These are phyloP conservation scores for Echinosophora koreensis DNA, from an alignment of 306 rosid species.

Conservation along the genomic window DNA sequence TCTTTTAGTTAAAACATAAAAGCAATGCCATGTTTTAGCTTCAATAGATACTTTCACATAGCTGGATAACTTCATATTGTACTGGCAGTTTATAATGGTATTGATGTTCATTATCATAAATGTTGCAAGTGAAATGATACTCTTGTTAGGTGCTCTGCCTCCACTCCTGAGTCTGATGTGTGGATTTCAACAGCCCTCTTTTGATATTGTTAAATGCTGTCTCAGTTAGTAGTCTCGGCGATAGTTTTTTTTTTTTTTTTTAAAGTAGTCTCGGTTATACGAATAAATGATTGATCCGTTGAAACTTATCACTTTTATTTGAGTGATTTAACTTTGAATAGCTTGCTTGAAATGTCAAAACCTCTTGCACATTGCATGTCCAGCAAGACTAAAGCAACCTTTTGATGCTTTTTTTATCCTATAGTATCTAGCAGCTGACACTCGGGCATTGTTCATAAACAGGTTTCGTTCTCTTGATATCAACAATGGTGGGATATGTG, in stretches of 20 bases:
- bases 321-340: conserved; percentile 10
- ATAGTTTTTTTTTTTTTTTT: too few relatives aligned
- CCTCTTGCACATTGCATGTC: background rate
- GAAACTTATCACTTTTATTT: conserved; percentile 10
- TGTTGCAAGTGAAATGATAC: background rate
- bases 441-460: conserved; percentile 41
- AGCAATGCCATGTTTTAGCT: background rate
- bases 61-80: background rate
- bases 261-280: background rate
- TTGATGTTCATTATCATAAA: background rate
- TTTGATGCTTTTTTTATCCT: background rate
- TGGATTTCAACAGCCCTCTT: conserved; percentile 4
- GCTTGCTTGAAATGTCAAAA: conserved; percentile 39
- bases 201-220: background rate
- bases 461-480: conserved; percentile 78
- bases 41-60: background rate
- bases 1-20: background rate
- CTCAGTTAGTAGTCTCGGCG: background rate
- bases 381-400: conserved; percentile 9
- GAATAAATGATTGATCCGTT: background rate
- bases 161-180: background rate
- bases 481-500: conserved; percentile 77
- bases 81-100: background rate
- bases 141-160: background rate
- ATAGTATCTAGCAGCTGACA: conserved; percentile 3